Evolutionary conservation across 768 basidiomycete species (phyloP).

Genomic region (Serendipita sp.): DNA sequence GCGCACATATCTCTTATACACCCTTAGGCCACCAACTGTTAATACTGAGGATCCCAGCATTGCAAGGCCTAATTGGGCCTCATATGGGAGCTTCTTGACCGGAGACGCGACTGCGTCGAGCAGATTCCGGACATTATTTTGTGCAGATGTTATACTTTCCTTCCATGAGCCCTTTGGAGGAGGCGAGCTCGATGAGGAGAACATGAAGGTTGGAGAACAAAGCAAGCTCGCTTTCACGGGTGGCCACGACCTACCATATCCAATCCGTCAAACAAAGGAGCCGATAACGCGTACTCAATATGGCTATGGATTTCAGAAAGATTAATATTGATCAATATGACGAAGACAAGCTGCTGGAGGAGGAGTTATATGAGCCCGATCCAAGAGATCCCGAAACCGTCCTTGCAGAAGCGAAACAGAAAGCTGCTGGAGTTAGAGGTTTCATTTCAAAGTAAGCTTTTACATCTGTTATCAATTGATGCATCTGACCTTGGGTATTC

Average conservation of each 20-base stretch:
- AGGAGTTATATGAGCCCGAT: constrained; percentile 76
- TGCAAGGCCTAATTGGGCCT: constrained; percentile 8
- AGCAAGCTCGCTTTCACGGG: neutral
- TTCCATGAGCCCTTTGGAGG: neutral
- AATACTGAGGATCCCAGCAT: constrained; percentile 13
- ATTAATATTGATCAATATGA: constrained; percentile 90
- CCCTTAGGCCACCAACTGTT: constrained; percentile 12
- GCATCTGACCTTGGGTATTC: neutral
- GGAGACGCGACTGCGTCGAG: neutral
- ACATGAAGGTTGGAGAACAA: neutral
- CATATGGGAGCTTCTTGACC: neutral
- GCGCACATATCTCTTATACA: constrained; percentile 12
- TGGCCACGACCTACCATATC: neutral
- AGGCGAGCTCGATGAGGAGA: neutral
- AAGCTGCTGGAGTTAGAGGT: constrained; percentile 53
- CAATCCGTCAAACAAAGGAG: no score
- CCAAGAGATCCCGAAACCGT: constrained; percentile 61
- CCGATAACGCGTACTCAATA: constrained; percentile 11
- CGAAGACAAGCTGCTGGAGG: constrained; percentile 74
- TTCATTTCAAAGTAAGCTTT: constrained; percentile 52
- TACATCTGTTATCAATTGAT: neutral
- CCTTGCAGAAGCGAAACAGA: constrained; percentile 59
- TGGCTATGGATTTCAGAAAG: constrained; percentile 47
- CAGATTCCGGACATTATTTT: neutral
- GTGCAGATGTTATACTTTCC: neutral